Percentiles rank a stretch among this genome's conserved stretches.
phyloP scores from a whole-genome alignment of 169 alveolate genomes.

The Condylostoma magnum region DNA sequence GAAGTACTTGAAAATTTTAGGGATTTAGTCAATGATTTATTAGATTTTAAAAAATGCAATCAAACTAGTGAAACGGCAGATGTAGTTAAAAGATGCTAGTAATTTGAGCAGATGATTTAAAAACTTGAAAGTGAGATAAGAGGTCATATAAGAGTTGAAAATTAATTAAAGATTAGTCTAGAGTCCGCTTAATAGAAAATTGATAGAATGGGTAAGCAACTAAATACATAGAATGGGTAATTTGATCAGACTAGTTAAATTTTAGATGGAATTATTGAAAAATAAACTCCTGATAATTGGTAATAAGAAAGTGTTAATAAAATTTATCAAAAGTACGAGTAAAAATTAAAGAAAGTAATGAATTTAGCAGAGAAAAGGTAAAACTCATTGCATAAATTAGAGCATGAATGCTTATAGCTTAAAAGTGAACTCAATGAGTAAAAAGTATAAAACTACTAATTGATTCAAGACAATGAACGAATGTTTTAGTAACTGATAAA shows the following conservation, averaged over 20 bases:
- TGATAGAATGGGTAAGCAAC: constrained; percentile 37
- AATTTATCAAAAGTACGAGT: neutral
- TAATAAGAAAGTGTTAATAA: too few relatives aligned
- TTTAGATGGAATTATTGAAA: neutral
- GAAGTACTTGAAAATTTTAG: constrained; percentile 28
- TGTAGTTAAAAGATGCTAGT: constrained; percentile 14
- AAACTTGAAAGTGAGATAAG: constrained; percentile 56
- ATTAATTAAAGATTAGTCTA: constrained; percentile 54
- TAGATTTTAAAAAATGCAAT: constrained; percentile 9
- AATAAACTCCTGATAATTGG: too few relatives aligned
- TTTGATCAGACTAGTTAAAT: neutral
- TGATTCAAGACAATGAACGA: neutral
- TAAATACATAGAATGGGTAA: neutral
- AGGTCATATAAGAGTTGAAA: constrained; percentile 46
- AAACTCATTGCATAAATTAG: constrained; percentile 9
- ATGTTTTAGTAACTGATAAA: neutral
- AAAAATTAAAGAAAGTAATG: neutral
- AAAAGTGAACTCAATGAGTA: constrained; percentile 7
- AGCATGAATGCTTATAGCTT: neutral
- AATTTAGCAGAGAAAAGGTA: constrained; percentile 6
- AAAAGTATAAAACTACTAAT: constrained; percentile 1
- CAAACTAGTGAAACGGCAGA: constrained; percentile 4
- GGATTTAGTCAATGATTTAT: neutral
- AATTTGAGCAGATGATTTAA: constrained; percentile 47
- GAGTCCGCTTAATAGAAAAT: constrained; percentile 34